Percentiles rank a stretch among this genome's conserved stretches.
These are phyloP conservation scores for Krasilnikovozyma curviuscula DNA, from an alignment of 768 basidiomycete genomes.

Conservation along the genomic window DNA sequence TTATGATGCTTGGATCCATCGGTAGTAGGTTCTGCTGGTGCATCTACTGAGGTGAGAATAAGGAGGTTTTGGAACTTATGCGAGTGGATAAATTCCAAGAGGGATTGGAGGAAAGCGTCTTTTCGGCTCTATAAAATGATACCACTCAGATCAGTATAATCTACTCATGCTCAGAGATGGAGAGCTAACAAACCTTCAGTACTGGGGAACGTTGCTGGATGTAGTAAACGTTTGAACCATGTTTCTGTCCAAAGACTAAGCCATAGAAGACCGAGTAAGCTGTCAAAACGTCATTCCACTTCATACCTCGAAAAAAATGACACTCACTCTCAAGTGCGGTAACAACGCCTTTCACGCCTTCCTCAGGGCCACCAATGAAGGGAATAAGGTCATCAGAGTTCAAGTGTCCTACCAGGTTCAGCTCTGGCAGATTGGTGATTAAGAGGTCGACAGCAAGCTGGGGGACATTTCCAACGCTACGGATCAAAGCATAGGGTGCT, in stretches of 20 bases:
- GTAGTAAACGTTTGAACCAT: slow-evolving; percentile 1
- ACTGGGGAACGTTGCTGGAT: slow-evolving; percentile 9
- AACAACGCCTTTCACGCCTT: slow-evolving; percentile 4
- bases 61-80: slow-evolving; percentile 4
- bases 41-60: slow-evolving; percentile 8
- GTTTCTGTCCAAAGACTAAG: slow-evolving; percentile 3
- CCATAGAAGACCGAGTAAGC: too few species aligned
- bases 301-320: too few species aligned
- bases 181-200: background rate
- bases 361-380: slow-evolving; percentile 8
- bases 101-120: slow-evolving; percentile 1
- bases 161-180: background rate
- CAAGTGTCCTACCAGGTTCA: slow-evolving; percentile 6
- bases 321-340: slow-evolving; percentile 12
- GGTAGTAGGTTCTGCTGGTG: slow-evolving; percentile 1
- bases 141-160: background rate
- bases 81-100: slow-evolving; percentile 1
- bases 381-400: slow-evolving; percentile 5
- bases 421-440: slow-evolving; percentile 1
- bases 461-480: slow-evolving; percentile 8
- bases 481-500: background rate
- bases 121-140: slow-evolving; percentile 6
- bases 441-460: slow-evolving; percentile 10
- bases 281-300: too few species aligned
- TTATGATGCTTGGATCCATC: slow-evolving; percentile 5